phyloP scores from a whole-genome alignment of 2,329 filamentous ascomycete genomes.

The Penicillium aurantiogriseum region DNA sequence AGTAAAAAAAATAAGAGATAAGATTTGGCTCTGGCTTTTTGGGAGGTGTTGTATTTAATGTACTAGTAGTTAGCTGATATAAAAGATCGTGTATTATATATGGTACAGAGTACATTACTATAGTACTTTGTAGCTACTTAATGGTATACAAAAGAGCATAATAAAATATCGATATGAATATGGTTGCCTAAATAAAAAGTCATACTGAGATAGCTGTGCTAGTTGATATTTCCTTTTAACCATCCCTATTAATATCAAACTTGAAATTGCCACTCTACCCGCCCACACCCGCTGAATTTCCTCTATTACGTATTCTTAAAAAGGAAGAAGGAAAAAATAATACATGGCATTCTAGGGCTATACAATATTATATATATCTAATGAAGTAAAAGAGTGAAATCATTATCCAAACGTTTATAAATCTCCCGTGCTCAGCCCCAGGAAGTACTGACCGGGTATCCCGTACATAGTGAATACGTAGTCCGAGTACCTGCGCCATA shows the following conservation, averaged over 20 bases:
- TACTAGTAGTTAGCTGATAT: background rate
- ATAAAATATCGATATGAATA: background rate
- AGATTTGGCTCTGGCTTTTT: background rate
- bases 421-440: conserved; percentile 22
- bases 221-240: background rate
- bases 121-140: no score
- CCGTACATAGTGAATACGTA: conserved; percentile 16
- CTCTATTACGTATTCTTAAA: conserved; percentile 5
- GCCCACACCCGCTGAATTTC: conserved; percentile 5
- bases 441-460: conserved; percentile 17
- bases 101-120: background rate
- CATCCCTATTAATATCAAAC: background rate
- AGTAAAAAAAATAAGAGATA: background rate
- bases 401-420: background rate
- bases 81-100: background rate
- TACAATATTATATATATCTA: background rate
- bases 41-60: background rate
- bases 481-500: conserved; percentile 22
- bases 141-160: background rate
- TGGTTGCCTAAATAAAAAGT: background rate
- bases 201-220: background rate
- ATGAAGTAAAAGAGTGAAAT: background rate
- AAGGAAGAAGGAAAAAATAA: background rate
- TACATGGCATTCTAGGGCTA: background rate
- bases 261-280: conserved; percentile 5